Percentiles rank a stretch among this genome's conserved stretches.
Conservation (phyloP, 2,329 filamentous ascomycete species). For the Nemania sp. region DNA sequence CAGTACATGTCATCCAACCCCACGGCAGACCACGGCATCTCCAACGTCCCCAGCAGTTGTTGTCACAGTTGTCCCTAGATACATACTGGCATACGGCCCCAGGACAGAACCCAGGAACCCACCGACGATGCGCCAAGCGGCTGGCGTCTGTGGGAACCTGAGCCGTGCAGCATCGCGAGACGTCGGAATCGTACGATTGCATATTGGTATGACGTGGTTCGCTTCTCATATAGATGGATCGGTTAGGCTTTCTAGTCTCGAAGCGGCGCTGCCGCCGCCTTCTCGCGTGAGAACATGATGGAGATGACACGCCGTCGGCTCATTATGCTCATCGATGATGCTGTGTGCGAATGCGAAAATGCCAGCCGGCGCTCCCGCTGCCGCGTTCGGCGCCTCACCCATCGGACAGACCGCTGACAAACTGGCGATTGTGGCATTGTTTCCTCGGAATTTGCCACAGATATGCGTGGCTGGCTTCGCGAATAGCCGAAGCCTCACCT, state of each 20-base stretch:
- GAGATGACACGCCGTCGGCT: not conserved
- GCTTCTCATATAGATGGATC: conserved; percentile 1
- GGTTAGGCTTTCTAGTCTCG: not conserved
- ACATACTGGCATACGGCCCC: no score
- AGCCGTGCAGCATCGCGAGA: conserved; percentile 4
- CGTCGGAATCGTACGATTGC: conserved; percentile 15
- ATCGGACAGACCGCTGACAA: not conserved
- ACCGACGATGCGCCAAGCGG: conserved; percentile 1
- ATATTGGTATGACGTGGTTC: conserved; percentile 20
- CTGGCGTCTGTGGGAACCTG: conserved; percentile 8
- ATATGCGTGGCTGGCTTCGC: not conserved
- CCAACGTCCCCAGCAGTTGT: no score
- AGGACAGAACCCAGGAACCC: no score
- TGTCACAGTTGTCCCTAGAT: no score
- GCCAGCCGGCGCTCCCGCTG: not conserved
- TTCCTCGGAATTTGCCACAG: conserved; percentile 11
- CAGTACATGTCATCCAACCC: no score
- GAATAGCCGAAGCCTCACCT: not conserved
- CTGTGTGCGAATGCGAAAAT: not conserved
- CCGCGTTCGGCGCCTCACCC: conserved; percentile 2
- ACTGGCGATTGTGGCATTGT: not conserved
- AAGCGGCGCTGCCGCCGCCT: conserved; percentile 1
- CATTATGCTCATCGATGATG: not conserved
- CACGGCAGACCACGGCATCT: no score
- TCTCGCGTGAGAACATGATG: not conserved